Evolutionary conservation across 352 stramenopile species (phyloP), one percentile per base, ranked within the genome.

Genomic region (Saprolegnia diclina): DNA sequence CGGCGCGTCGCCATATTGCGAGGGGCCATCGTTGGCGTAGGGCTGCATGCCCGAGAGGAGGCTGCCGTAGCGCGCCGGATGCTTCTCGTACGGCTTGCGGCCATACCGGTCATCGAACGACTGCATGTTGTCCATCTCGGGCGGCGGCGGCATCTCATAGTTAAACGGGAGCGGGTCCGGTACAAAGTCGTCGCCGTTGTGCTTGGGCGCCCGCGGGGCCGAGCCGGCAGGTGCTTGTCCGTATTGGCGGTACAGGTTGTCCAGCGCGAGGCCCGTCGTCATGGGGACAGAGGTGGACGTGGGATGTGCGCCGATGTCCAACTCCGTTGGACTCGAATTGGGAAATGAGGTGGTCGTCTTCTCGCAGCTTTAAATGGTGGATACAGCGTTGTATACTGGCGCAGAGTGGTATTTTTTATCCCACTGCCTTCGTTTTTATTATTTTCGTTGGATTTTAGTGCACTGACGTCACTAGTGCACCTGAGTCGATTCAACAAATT

Each of bases 81-180:
- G 72, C 71, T 73, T 53, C 19, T 69, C n/a, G 29, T 56, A 22
- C 50, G 16, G 72, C 38, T 77, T 79, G 70, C 79, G 82, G 29
- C 64, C 53, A 44, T 71, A 71, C 10, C 56, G 53, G 26, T 71
- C 65, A 21, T 71, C 63, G 62, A 69, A 69, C 3, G 19, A 14
- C 1, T 4, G 19, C 10, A 44, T 69, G 13, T 50, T 50, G 48
- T 59, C 65, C n/a, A 59, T 59, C 16, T 56, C 56, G 11, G n/a
- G n/a, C 24, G 11, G 52, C 24, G 24, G 24, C 13, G 52, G 52
- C 52, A 59, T 59, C 19, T 71, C 53, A 24, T 93, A 93, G 64
- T 93, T 83, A 65, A 93, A 93, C 0, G 85, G 85, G 2, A 93
- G 71, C 24, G 85, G 85, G 63, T 93, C 83, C 5, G 83, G 81